Evolutionary conservation across 1,284 basidiomycete genomes (phyloP).

Genomic region (Puccinia sorghi): DNA sequence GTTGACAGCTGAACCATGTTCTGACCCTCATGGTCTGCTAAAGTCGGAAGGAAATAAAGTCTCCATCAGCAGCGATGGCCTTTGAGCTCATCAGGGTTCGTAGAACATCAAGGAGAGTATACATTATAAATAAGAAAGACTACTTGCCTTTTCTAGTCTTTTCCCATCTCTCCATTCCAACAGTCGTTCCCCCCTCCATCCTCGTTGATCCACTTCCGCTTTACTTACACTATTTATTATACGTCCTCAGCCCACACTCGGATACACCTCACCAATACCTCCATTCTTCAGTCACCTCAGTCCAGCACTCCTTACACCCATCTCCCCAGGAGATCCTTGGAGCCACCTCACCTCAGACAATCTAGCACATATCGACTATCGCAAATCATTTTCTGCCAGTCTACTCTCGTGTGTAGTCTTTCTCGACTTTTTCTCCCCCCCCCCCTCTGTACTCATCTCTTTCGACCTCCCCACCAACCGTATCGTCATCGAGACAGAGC

Average conservation of each 20-base stretch:
- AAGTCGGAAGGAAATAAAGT: slow-evolving; percentile 8
- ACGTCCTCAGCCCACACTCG: neutral
- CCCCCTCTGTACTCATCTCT: neutral
- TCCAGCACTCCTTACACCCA: neutral
- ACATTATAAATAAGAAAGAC: neutral
- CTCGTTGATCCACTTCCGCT: too few relatives aligned
- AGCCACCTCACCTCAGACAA: slow-evolving; percentile 16
- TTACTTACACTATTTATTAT: too few relatives aligned
- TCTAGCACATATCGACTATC: slow-evolving; percentile 3
- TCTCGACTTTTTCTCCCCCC: neutral
- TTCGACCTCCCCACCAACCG: too few relatives aligned
- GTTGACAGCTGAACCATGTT: neutral
- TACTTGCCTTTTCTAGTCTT: slow-evolving; percentile 15
- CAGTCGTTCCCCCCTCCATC: too few relatives aligned
- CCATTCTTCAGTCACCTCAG: neutral
- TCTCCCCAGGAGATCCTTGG: slow-evolving; percentile 15
- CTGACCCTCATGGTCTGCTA: neutral
- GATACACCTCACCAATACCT: neutral
- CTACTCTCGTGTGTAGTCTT: neutral
- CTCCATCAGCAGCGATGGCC: neutral
- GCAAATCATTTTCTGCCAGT: neutral
- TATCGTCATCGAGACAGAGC: neutral
- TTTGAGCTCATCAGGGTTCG: neutral
- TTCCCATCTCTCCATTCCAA: too few relatives aligned
- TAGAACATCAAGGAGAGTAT: too few relatives aligned